These are phyloP conservation scores for Suhomyces chickasaworum DNA, from an alignment of 1,139 yeast genomes.

Conservation along the genomic window DNA sequence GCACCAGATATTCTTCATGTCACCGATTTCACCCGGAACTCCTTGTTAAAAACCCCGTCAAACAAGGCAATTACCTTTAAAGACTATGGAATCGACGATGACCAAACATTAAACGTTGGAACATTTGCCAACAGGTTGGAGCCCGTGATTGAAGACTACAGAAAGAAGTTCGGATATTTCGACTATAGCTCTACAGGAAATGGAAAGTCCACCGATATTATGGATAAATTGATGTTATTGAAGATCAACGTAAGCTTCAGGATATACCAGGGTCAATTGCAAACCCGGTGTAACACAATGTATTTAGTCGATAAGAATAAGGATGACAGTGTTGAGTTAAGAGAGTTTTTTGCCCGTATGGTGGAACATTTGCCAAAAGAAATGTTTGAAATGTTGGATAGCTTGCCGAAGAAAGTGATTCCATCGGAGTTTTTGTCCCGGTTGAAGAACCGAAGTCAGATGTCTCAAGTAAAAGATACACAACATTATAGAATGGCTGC, in stretches of 20 bases:
- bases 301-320: background rate
- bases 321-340: slow-evolving; percentile 4
- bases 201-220: background rate
- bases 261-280: slow-evolving; percentile 11
- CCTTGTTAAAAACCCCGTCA: background rate
- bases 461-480: slow-evolving; percentile 7
- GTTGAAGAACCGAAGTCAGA: slow-evolving; percentile 1
- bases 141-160: background rate
- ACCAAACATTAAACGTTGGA: slow-evolving; percentile 11
- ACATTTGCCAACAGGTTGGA: slow-evolving; percentile 1
- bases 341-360: slow-evolving; percentile 6
- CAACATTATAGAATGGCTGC: slow-evolving; percentile 9
- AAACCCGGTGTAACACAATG: slow-evolving; percentile 7
- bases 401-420: slow-evolving; percentile 7
- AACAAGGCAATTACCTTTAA: background rate
- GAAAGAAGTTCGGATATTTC: background rate
- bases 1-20: slow-evolving; percentile 14
- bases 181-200: slow-evolving; percentile 1
- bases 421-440: slow-evolving; percentile 5
- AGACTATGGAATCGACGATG: slow-evolving; percentile 9
- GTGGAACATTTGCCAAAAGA: slow-evolving; percentile 9
- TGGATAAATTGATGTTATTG: slow-evolving; percentile 11
- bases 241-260: slow-evolving; percentile 12
- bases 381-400: slow-evolving; percentile 7
- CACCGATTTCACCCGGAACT: slow-evolving; percentile 14